Evolutionary conservation across 2,329 filamentous ascomycete species (phyloP), one percentile per base, ranked within the genome.

Genomic region (Cercospora beticola): DNA sequence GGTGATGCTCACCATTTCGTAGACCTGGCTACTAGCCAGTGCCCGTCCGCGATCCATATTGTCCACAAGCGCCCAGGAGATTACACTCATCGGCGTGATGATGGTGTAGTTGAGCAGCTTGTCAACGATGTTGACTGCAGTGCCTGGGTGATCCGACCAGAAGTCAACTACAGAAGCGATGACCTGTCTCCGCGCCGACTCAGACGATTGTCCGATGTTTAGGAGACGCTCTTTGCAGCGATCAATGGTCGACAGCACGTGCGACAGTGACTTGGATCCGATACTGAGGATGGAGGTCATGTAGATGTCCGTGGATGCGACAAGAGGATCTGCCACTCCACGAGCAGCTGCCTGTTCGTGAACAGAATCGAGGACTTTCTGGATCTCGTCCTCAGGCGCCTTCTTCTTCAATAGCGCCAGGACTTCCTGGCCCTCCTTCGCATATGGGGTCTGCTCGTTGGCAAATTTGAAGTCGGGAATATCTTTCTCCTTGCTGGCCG

Each of bases 71-170:
- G 92, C 92, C 95, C 95, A 99, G 76, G 97, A 90, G 59, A 97
- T 87, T 30, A 99, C 93, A 16, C 90, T 90, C 67, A 89, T 84
- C 0, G 95, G 95, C 8, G 91, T 93, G 40, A 99, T 86, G 74
- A 99, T 97, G 14, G 92, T 94, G 82, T 97, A 99, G 82, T 98
- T 99, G 74, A 99, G 89, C 5, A 99, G 87, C 81, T 98, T 98
- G 83, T 98, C 94, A 68, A 98, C 87, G 75, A 99, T 97, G 74
- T 92, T 92, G 73, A 98, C 88, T 3, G 93, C 95, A 54, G 96
- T 90, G 68, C 95, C 95, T 0, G 94, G 93, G 76, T 99, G 94
- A 33, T 94, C 90, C 58, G 88, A 87, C 95, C 95, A 99, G 83
- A 97, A 99, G 49, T 89, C 86, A 83, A 97, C 92, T 46, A 98